Evolutionary conservation across 2,329 filamentous ascomycete genomes (phyloP).

Genomic region (Pyricularia sp.): DNA sequence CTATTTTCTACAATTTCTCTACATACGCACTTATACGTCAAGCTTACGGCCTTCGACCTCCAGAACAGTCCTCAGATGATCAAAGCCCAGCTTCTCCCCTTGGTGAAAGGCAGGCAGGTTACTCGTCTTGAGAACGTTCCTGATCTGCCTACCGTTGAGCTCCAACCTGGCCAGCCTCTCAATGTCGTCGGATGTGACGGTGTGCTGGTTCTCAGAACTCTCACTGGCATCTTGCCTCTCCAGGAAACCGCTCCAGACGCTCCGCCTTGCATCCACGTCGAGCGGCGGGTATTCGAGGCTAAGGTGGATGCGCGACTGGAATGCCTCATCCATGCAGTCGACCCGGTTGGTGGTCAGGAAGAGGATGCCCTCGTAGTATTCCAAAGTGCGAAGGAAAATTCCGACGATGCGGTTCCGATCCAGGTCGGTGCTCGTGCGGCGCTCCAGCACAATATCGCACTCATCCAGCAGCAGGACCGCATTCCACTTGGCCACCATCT

Average conservation of each 20-base stretch:
- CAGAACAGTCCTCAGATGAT: constrained; percentile 22
- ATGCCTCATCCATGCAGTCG: constrained; percentile 7
- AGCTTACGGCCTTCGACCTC: constrained; percentile 10
- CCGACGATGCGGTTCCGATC: constrained; percentile 20
- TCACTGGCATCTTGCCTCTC: neutral
- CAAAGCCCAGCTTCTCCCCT: constrained; percentile 17
- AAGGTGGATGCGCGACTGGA: constrained; percentile 5
- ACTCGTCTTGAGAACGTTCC: constrained; percentile 19
- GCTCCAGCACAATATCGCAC: constrained; percentile 16
- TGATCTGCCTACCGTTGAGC: constrained; percentile 23
- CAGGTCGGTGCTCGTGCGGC: constrained; percentile 13
- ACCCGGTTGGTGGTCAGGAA: constrained; percentile 7
- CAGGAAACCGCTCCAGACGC: constrained; percentile 2
- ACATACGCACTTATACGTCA: neutral
- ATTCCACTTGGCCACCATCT: constrained; percentile 15
- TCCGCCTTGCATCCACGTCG: constrained; percentile 1
- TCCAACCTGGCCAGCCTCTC: constrained; percentile 12
- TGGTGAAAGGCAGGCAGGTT: constrained; percentile 22
- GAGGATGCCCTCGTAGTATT: constrained; percentile 8
- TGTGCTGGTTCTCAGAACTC: neutral
- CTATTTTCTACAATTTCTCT: neutral
- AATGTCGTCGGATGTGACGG: constrained; percentile 8
- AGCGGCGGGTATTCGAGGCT: constrained; percentile 4
- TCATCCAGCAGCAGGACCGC: constrained; percentile 17
- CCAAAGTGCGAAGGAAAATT: constrained; percentile 5